A percentile compares a stretch with the other conserved stretches of the same genome.
phyloP scores from a whole-genome alignment of 106 monocot genomes.

The Triglochin maritima region DNA sequence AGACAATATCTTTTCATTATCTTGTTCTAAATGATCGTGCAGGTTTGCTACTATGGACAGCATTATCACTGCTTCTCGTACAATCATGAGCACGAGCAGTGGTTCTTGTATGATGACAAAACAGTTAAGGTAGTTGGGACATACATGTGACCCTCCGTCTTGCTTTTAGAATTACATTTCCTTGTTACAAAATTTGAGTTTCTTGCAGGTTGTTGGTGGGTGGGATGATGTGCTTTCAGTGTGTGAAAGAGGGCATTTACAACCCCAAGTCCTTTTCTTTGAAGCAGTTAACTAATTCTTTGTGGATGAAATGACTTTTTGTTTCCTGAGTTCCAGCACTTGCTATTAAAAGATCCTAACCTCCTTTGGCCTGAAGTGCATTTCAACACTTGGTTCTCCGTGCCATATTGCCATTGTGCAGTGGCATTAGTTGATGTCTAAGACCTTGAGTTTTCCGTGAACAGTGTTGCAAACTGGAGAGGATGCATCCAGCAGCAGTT shows the following conservation, averaged over 20 bases:
- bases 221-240: slow-evolving; percentile 58
- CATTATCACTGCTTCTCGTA: slow-evolving; percentile 90
- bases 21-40: neutral
- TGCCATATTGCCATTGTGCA: neutral
- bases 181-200: slow-evolving; percentile 1
- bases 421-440: neutral
- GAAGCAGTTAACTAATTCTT: slow-evolving; percentile 37
- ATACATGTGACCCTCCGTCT: neutral
- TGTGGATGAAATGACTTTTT: neutral
- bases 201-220: slow-evolving; percentile 48
- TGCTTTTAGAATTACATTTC: slow-evolving; percentile 1
- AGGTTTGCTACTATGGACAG: slow-evolving; percentile 93
- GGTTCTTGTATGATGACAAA: slow-evolving; percentile 89
- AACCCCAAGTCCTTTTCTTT: slow-evolving; percentile 83
- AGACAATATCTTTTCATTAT: neutral
- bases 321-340: neutral
- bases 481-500: neutral
- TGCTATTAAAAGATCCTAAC: neutral
- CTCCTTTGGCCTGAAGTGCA: neutral
- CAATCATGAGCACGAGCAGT: slow-evolving; percentile 30
- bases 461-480: neutral
- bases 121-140: slow-evolving; percentile 50
- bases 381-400: neutral
- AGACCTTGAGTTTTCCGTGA: neutral
- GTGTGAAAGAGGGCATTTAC: slow-evolving; percentile 72